Conservation (phyloP, 768 basidiomycete genomes). For the Guyanaporus albipodus region DNA sequence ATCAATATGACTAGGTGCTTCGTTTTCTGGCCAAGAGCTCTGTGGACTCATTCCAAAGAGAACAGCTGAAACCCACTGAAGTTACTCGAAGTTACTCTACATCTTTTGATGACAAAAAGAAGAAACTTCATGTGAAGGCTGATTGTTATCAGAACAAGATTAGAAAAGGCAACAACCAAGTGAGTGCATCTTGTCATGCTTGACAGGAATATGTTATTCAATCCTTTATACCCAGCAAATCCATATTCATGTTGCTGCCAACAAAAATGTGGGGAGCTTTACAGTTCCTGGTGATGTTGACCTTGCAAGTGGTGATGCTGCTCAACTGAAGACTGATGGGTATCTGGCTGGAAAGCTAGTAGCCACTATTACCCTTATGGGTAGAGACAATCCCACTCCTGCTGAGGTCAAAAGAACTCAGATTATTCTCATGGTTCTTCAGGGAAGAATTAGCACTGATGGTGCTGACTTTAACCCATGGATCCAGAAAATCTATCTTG, state of each 20-base stretch:
- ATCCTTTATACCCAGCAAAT: constrained; percentile 11
- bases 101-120: constrained; percentile 9
- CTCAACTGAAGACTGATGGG: constrained; percentile 20
- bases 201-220: neutral
- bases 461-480: constrained; percentile 35
- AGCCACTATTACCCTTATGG: constrained; percentile 44
- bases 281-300: constrained; percentile 19
- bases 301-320: constrained; percentile 11
- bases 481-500: constrained; percentile 34
- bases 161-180: constrained; percentile 36
- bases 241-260: constrained; percentile 22
- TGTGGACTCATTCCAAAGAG: constrained; percentile 23
- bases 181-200: constrained; percentile 15
- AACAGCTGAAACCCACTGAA: constrained; percentile 24
- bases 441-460: constrained; percentile 28
- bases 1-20: constrained; percentile 17
- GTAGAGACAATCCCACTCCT: constrained; percentile 51
- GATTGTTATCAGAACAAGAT: constrained; percentile 32
- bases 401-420: constrained; percentile 47
- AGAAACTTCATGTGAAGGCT: constrained; percentile 15
- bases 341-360: constrained; percentile 31
- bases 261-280: constrained; percentile 19
- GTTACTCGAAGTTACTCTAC: constrained; percentile 22
- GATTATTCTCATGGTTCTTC: constrained; percentile 33
- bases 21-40: constrained; percentile 27